Evolutionary conservation across 768 basidiomycete species (phyloP), one percentile per base, ranked within the genome.

Genomic region (Psilocybe sp.): DNA sequence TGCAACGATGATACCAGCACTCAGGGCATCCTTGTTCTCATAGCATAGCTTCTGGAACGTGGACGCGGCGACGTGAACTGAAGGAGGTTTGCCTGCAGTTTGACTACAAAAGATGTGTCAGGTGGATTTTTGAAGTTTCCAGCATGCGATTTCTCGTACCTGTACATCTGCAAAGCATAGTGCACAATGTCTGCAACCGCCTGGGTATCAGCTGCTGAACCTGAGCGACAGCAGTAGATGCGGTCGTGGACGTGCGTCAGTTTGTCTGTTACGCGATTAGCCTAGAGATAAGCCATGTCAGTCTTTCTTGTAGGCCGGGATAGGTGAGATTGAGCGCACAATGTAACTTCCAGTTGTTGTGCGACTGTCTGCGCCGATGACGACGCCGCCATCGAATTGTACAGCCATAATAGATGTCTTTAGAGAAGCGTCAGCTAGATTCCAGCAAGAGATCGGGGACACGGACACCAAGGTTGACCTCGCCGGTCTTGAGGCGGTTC

Each of bases 371-470:
- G 97, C 97, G 38, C 97, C 97, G 53, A 98, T 84, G 59, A 99
- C 85, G 51, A 99, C 97, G 35, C 97, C 97, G 28, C 84, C 85
- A 32, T 92, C 77, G 74, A 99, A 99, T 62, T 94, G 92, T 55
- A 98, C 95, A 47, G 97, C 96, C 95, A 98, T 98, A 68, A 99
- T 98, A 38, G 96, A 98, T 49, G 96, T 99, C 92, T 98, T 40
- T 33, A 50, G 48, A 41, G 28, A 32, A 39, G 23, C 31, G 32
- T 44, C 37, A 44, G 43, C 19, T 48, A 28, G 38, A 33, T n/a
- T 34, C 23, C 18, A 42, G 51, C 44, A 38, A 20, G 31, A 48
- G 15, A 28, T 34, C 11, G 14, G 34, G 13, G 49, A 11, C 35
- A 79, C 91, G 62, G 71, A 96, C 94, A 57, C 94, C 94, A 60